These are phyloP conservation scores for Leptographium flavum DNA, from an alignment of 2,329 filamentous ascomycete species.

Conservation along the genomic window DNA sequence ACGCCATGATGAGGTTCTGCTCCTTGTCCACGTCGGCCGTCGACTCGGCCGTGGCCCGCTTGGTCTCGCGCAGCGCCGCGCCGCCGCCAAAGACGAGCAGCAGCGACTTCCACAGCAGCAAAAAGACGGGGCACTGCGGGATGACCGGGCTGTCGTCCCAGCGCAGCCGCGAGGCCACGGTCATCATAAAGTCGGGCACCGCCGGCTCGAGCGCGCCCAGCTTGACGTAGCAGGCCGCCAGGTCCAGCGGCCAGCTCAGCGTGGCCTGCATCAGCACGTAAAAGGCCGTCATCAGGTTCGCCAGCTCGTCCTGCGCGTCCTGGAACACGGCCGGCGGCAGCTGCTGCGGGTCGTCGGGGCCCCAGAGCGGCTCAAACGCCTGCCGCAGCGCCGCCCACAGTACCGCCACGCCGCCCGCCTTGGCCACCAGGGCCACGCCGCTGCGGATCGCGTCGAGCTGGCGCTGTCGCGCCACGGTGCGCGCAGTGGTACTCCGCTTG, in stretches of 20 bases:
- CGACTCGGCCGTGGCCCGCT: constrained; percentile 53
- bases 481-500: constrained; percentile 24
- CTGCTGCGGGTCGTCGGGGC: constrained; percentile 28
- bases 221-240: constrained; percentile 30
- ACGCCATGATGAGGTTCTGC: constrained; percentile 76
- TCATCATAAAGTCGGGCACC: constrained; percentile 58
- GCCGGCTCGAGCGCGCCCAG: constrained; percentile 50
- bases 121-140: constrained; percentile 55
- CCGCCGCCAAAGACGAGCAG: constrained; percentile 75
- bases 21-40: constrained; percentile 42
- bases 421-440: constrained; percentile 35
- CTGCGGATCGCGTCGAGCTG: constrained; percentile 47
- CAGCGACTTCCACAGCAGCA: constrained; percentile 86
- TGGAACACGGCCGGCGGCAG: constrained; percentile 25
- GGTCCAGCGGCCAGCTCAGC: constrained; percentile 34
- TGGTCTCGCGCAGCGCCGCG: constrained; percentile 57
- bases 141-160: constrained; percentile 55
- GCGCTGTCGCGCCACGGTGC: constrained; percentile 35
- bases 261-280: constrained; percentile 35
- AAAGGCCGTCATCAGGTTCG: constrained; percentile 14
- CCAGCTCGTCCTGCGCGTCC: constrained; percentile 33
- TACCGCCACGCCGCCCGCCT: constrained; percentile 33
- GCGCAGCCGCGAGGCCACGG: constrained; percentile 51
- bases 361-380: constrained; percentile 38
- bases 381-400: constrained; percentile 36